Evolutionary conservation across 495 filamentous ascomycete genomes (phyloP).

Genomic region (Halenospora varia): DNA sequence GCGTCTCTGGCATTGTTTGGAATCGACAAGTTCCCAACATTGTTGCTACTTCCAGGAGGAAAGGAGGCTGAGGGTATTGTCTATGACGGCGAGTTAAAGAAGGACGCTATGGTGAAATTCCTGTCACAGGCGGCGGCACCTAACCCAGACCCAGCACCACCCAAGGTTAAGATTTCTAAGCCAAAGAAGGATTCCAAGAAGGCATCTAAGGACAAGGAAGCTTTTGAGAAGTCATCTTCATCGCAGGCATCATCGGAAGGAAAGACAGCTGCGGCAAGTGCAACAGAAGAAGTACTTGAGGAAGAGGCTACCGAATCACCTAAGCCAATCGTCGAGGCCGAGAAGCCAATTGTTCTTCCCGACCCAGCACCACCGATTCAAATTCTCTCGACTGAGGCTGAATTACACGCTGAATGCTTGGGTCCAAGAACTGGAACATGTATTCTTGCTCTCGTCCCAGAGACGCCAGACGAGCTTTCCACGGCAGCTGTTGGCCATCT

Average conservation of each 20-base stretch:
- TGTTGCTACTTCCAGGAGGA: conserved; percentile 77
- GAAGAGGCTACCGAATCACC: conserved; percentile 38
- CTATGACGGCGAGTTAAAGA: conserved; percentile 85
- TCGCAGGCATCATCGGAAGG: conserved; percentile 33
- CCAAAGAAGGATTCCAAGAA: conserved; percentile 43
- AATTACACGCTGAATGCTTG: conserved; percentile 68
- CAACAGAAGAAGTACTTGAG: conserved; percentile 33
- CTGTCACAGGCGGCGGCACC: conserved; percentile 71
- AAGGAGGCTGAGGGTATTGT: conserved; percentile 59
- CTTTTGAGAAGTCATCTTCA: conserved; percentile 39
- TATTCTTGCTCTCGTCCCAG: conserved; percentile 73
- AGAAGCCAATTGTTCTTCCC: conserved; percentile 26
- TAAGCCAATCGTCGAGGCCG: conserved; percentile 24
- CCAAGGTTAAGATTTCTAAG: conserved; percentile 46
- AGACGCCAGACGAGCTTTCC: conserved; percentile 46
- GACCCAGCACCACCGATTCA: conserved; percentile 53
- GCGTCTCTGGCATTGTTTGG: conserved; percentile 69
- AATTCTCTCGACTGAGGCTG: conserved; percentile 45
- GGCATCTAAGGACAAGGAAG: conserved; percentile 39
- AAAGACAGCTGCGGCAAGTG: conserved; percentile 7
- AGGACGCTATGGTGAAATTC: conserved; percentile 77
- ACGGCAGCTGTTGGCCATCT: conserved; percentile 62
- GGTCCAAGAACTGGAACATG: conserved; percentile 76
- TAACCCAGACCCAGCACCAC: conserved; percentile 65
- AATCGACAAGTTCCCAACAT: conserved; percentile 70